A percentile compares a stretch with the other conserved stretches of the same genome.
These are phyloP conservation scores for Stagonosporopsis vannaccii DNA, from an alignment of 2,329 filamentous ascomycete genomes.

Conservation along the genomic window DNA sequence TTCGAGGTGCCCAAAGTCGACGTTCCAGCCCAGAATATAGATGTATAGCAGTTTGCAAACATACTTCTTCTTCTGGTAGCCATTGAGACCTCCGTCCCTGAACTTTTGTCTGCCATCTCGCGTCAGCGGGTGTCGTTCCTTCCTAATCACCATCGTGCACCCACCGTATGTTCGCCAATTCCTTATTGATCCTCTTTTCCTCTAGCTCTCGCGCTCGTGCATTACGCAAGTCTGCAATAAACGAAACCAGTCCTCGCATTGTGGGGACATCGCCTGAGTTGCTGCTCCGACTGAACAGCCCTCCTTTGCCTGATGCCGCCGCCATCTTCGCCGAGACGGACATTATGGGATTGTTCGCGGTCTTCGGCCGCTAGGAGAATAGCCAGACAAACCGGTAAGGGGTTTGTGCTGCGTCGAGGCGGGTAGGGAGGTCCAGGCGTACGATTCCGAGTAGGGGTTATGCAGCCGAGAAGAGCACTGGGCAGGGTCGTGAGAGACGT, in stretches of 20 bases:
- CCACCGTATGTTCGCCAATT: constrained; percentile 92
- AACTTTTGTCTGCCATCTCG: constrained; percentile 78
- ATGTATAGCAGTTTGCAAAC: constrained; percentile 99
- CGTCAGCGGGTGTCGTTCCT: constrained; percentile 30
- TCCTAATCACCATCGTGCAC: constrained; percentile 38
- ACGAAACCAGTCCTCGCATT: constrained; percentile 80
- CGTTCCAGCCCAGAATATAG: constrained; percentile 98
- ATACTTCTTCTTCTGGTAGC: constrained; percentile 99
- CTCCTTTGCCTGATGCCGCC: constrained; percentile 47
- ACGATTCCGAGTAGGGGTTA: constrained; percentile 33
- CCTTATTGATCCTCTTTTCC: constrained; percentile 99
- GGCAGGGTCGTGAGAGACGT: constrained; percentile 26
- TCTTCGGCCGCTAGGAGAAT: constrained; percentile 41
- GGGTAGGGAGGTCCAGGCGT: constrained; percentile 2
- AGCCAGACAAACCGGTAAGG: constrained; percentile 36
- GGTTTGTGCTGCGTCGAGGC: constrained; percentile 9
- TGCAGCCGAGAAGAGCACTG: constrained; percentile 30
- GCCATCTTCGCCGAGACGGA: constrained; percentile 47
- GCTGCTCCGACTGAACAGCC: constrained; percentile 52
- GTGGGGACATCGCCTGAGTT: constrained; percentile 50
- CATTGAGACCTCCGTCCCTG: constrained; percentile 91
- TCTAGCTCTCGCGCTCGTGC: constrained; percentile 93
- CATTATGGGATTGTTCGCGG: constrained; percentile 38
- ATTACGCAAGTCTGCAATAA: constrained; percentile 96
- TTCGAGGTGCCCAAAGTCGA: constrained; percentile 98